These are phyloP conservation scores for Candida vaughaniae DNA, from an alignment of 805 yeast species.

Conservation along the genomic window DNA sequence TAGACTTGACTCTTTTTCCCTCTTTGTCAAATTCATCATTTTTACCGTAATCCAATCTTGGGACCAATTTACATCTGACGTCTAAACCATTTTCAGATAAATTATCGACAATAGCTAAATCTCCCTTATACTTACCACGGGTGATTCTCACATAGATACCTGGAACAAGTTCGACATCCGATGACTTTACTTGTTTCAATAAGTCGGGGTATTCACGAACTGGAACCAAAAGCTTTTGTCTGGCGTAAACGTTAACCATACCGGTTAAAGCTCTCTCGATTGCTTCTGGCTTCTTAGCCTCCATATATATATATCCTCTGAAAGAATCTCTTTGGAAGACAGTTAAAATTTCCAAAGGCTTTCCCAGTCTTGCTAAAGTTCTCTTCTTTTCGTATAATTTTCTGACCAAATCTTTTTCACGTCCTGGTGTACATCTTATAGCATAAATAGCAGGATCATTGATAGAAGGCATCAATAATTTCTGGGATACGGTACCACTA, in stretches of 20 bases:
- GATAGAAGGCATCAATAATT: conserved; percentile 89
- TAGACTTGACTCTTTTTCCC: conserved; percentile 50
- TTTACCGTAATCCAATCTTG: conserved; percentile 89
- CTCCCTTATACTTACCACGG: conserved; percentile 90
- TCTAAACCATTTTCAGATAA: conserved; percentile 93
- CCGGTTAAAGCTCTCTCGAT: conserved; percentile 87
- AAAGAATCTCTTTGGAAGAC: conserved; percentile 94
- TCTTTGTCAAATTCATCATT: conserved; percentile 49
- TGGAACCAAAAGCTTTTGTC: conserved; percentile 83
- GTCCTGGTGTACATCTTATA: conserved; percentile 87
- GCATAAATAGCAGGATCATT: conserved; percentile 97
- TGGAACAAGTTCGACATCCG: conserved; percentile 84
- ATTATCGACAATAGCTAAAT: conserved; percentile 89
- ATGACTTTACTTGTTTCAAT: conserved; percentile 82
- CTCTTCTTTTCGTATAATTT: conserved; percentile 81
- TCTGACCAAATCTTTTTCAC: conserved; percentile 87
- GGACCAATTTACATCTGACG: conserved; percentile 89
- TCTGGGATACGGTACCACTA: conserved; percentile 73
- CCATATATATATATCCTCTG: conserved; percentile 88
- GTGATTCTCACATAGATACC: conserved; percentile 90
- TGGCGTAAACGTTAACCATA: conserved; percentile 76
- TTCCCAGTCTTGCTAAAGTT: conserved; percentile 69
- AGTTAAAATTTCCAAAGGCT: conserved; percentile 80
- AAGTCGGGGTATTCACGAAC: conserved; percentile 93
- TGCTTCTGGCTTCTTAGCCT: conserved; percentile 91